Percentiles rank a stretch among this genome's conserved stretches.
Evolutionary conservation across 192 early-diverging fungal genomes (phyloP).

Genomic region (Backusella parvicylindrica): DNA sequence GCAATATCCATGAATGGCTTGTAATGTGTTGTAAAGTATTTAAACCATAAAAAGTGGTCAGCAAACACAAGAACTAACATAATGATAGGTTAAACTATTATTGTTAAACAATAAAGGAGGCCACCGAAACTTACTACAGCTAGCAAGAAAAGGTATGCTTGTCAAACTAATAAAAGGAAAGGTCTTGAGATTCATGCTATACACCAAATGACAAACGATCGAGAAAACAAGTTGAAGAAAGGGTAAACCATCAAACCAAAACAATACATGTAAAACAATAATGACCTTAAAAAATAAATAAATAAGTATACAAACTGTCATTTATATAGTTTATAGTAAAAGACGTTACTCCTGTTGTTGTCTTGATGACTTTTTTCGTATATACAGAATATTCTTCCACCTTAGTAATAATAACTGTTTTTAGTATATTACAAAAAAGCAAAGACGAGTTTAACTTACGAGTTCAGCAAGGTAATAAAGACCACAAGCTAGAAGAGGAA

Average conservation of each 20-base stretch:
- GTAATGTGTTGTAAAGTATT: conserved; percentile 74
- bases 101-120: not conserved
- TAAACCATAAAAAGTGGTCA: conserved; percentile 97
- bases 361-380: conserved; percentile 73
- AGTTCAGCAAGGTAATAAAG: conserved; percentile 79
- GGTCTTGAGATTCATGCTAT: conserved; percentile 70
- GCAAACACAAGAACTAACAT: conserved; percentile 67
- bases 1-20: conserved; percentile 79
- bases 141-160: conserved; percentile 71
- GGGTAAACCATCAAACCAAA: conserved; percentile 82
- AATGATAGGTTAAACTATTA: not conserved
- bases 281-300: conserved; percentile 41
- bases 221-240: conserved; percentile 68
- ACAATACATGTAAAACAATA: conserved; percentile 62
- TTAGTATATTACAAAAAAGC: too few relatives aligned
- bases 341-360: conserved; percentile 45
- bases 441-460: conserved; percentile 29
- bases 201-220: conserved; percentile 71
- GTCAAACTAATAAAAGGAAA: conserved; percentile 84
- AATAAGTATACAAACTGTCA: not conserved
- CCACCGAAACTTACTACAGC: conserved; percentile 76
- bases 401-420: too few relatives aligned
- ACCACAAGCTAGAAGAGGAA: conserved; percentile 61
- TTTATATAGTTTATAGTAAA: not conserved
- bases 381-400: conserved; percentile 80